Percentiles rank a stretch among this genome's conserved stretches.
These are phyloP conservation scores for Eleusine indica DNA, from an alignment of 176 grass and related monocot genomes.

Conservation along the genomic window DNA sequence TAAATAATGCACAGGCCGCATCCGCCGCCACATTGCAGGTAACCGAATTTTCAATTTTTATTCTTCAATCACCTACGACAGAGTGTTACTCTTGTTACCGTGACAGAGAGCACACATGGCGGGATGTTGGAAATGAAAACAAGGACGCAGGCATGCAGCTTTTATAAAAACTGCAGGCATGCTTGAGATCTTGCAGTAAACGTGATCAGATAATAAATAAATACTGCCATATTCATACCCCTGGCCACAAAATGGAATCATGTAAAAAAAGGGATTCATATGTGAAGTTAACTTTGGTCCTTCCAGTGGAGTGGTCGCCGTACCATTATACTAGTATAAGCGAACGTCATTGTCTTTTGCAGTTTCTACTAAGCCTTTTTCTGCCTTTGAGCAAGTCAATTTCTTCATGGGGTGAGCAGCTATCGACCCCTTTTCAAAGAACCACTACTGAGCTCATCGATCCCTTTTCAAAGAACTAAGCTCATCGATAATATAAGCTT, in stretches of 20 bases:
- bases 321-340: no score
- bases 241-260: background rate
- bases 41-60: constrained; percentile 29
- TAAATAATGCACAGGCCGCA: constrained; percentile 36
- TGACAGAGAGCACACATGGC: background rate
- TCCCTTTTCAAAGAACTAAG: no score
- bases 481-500: background rate
- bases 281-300: background rate
- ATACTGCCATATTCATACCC: background rate
- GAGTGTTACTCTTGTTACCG: background rate
- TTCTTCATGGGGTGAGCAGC: no score
- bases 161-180: background rate
- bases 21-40: constrained; percentile 37
- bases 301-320: background rate
- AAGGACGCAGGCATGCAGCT: background rate
- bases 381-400: background rate
- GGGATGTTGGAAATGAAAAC: background rate
- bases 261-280: background rate
- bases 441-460: no score
- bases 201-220: background rate
- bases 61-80: constrained; percentile 3
- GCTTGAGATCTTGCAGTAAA: background rate
- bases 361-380: background rate
- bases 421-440: no score
- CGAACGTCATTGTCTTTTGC: background rate